Conservation (phyloP, 2,329 filamentous ascomycete species). For the Penicillium sclerotiorum region DNA sequence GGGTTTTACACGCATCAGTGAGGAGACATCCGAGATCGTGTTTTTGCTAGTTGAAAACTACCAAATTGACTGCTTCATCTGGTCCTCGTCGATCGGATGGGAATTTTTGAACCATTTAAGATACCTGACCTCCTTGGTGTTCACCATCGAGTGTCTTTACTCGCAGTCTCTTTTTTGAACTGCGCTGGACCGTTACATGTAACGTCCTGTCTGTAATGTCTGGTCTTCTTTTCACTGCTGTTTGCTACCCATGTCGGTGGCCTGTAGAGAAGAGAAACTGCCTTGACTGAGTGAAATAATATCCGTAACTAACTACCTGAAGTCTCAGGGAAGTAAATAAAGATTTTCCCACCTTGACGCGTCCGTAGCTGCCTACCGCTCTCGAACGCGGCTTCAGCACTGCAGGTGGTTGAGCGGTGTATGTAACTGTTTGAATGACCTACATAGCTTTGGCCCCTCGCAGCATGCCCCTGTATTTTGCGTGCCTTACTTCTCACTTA, state of each 20-base stretch:
- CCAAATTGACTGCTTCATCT: constrained; percentile 73
- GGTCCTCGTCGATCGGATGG: constrained; percentile 67
- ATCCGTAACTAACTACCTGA: background rate
- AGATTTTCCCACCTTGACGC: too few species aligned
- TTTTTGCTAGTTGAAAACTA: constrained; percentile 94
- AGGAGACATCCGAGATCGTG: constrained; percentile 83
- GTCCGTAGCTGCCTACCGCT: too few species aligned
- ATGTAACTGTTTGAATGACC: too few species aligned
- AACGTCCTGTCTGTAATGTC: constrained; percentile 7
- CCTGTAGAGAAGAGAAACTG: constrained; percentile 39
- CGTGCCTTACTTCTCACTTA: too few species aligned
- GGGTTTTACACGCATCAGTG: constrained; percentile 82
- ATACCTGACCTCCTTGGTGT: constrained; percentile 27
- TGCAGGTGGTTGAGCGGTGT: too few species aligned
- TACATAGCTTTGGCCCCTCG: too few species aligned
- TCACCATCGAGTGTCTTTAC: constrained; percentile 2
- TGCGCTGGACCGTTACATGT: constrained; percentile 1
- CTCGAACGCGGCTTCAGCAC: too few species aligned
- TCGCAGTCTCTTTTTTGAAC: background rate
- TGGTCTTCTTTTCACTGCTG: constrained; percentile 45
- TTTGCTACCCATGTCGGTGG: constrained; percentile 36
- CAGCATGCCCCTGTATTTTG: background rate
- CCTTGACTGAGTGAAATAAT: background rate
- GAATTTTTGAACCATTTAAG: constrained; percentile 71
- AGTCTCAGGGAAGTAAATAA: background rate